These are phyloP conservation scores for Fusarium redolens DNA, from an alignment of 2,329 filamentous ascomycete genomes.

Conservation along the genomic window DNA sequence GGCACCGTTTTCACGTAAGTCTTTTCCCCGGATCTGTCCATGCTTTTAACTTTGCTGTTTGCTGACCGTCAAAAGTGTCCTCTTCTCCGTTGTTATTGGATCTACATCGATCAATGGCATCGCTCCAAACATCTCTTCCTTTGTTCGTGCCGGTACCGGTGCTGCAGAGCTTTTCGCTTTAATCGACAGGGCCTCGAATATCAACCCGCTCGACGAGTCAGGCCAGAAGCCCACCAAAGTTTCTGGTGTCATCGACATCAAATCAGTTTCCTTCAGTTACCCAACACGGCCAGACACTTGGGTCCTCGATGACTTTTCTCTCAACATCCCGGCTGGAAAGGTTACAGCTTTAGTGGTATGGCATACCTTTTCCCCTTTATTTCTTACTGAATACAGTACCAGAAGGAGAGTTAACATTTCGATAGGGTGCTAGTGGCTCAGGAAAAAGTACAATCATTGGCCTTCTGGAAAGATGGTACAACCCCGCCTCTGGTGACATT, in stretches of 20 bases:
- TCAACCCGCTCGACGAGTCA: conserved; percentile 48
- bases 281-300: conserved; percentile 53
- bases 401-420: not conserved
- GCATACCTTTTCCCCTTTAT: not conserved
- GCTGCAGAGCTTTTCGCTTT: conserved; percentile 40
- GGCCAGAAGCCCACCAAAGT: conserved; percentile 44
- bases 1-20: conserved; percentile 39
- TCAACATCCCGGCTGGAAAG: conserved; percentile 57
- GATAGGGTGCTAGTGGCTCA: conserved; percentile 44
- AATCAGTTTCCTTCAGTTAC: conserved; percentile 55
- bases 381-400: not conserved
- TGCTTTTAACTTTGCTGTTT: not conserved
- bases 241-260: conserved; percentile 49
- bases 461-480: conserved; percentile 53
- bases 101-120: conserved; percentile 42
- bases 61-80: conserved; percentile 27
- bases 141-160: conserved; percentile 48
- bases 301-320: conserved; percentile 54
- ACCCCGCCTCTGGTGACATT: conserved; percentile 46
- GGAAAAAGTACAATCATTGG: conserved; percentile 53
- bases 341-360: conserved; percentile 53
- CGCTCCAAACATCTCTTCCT: conserved; percentile 49
- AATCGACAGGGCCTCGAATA: conserved; percentile 50
- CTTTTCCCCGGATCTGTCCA: not conserved
- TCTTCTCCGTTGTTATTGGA: conserved; percentile 52